These are phyloP conservation scores for Priceomyces medius DNA, from an alignment of 805 yeast species.

Conservation along the genomic window DNA sequence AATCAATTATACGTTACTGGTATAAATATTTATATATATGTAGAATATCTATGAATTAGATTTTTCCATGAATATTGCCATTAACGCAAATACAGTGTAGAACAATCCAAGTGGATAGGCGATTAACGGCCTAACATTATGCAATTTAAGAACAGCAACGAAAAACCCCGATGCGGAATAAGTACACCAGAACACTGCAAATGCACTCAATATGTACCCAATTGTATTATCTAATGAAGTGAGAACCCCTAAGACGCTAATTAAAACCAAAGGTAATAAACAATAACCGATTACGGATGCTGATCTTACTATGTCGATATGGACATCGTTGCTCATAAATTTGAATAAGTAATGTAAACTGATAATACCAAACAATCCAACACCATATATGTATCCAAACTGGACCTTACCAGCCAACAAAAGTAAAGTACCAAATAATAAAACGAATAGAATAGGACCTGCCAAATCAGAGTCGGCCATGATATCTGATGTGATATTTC, in stretches of 20 bases:
- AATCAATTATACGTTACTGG: not conserved
- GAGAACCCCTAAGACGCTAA: conserved; percentile 70
- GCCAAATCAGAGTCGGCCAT: conserved; percentile 91
- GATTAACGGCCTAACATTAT: conserved; percentile 82
- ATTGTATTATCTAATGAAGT: conserved; percentile 64
- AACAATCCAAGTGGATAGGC: conserved; percentile 92
- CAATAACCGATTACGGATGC: conserved; percentile 95
- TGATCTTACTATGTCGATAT: conserved; percentile 63
- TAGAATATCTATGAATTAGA: conserved; percentile 7
- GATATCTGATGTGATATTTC: conserved; percentile 61
- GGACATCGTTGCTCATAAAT: conserved; percentile 70
- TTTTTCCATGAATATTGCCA: conserved; percentile 80
- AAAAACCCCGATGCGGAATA: conserved; percentile 91
- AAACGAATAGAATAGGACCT: conserved; percentile 88
- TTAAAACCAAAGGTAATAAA: conserved; percentile 78
- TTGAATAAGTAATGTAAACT: conserved; percentile 82
- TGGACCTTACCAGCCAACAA: conserved; percentile 90
- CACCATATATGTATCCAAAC: conserved; percentile 95
- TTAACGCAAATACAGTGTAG: conserved; percentile 89
- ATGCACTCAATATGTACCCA: conserved; percentile 68
- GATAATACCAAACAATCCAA: conserved; percentile 86
- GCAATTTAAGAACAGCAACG: conserved; percentile 76
- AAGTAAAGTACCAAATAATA: conserved; percentile 79
- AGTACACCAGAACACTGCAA: conserved; percentile 87
- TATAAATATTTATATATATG: not conserved